Percentiles rank a stretch among this genome's conserved stretches.
These are phyloP conservation scores for Gliomastix tumulicola DNA, from an alignment of 2,329 filamentous ascomycete species.

Conservation along the genomic window DNA sequence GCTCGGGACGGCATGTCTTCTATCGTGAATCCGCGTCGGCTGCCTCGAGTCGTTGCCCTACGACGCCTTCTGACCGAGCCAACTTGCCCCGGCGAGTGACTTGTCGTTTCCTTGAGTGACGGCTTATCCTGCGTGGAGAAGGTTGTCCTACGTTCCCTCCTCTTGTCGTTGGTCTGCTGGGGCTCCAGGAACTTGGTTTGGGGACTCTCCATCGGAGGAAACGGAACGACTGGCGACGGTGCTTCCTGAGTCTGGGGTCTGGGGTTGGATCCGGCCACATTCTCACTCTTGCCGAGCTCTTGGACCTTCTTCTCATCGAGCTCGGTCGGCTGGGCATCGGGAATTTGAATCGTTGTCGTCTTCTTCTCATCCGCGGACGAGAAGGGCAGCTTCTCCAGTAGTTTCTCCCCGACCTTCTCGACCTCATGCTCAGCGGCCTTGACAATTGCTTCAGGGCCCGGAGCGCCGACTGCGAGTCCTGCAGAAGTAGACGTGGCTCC, in stretches of 20 bases:
- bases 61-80: slow-evolving; percentile 55
- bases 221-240: slow-evolving; percentile 33
- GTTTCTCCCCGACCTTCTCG: slow-evolving; percentile 24
- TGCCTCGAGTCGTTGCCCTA: slow-evolving; percentile 64
- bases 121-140: slow-evolving; percentile 48
- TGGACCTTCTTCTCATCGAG: slow-evolving; percentile 33
- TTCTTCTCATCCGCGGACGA: slow-evolving; percentile 16
- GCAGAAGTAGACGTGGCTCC: slow-evolving; percentile 20
- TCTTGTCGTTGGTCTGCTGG: slow-evolving; percentile 23
- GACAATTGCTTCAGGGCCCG: slow-evolving; percentile 28
- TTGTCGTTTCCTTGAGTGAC: slow-evolving; percentile 23
- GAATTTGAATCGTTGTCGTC: slow-evolving; percentile 21
- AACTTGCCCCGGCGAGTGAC: slow-evolving; percentile 19
- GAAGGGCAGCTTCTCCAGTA: slow-evolving; percentile 15
- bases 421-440: slow-evolving; percentile 21
- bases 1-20: slow-evolving; percentile 71
- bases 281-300: slow-evolving; percentile 6
- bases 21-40: slow-evolving; percentile 53
- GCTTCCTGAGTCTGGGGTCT: slow-evolving; percentile 18
- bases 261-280: neutral
- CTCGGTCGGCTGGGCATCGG: slow-evolving; percentile 13
- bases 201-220: slow-evolving; percentile 38
- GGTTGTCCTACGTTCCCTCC: slow-evolving; percentile 44
- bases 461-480: slow-evolving; percentile 33
- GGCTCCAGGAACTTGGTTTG: slow-evolving; percentile 22